These are phyloP conservation scores for Malassezia psittaci DNA, from an alignment of 1,284 basidiomycete genomes.

Conservation along the genomic window DNA sequence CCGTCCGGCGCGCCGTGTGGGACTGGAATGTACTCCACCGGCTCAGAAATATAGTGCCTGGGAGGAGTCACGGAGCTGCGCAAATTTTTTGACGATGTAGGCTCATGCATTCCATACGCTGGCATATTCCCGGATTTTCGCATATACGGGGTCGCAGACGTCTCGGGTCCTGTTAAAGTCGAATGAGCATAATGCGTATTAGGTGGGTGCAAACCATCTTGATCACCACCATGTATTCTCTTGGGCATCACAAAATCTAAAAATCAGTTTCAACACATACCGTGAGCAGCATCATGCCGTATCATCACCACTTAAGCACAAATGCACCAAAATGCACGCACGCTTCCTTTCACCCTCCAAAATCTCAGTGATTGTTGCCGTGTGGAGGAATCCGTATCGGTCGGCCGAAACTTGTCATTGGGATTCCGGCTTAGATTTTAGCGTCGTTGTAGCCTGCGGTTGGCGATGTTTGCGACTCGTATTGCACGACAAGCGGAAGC, in stretches of 20 bases:
- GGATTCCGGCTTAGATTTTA: too few species aligned
- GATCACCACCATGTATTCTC: too few species aligned
- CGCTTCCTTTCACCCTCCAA: too few species aligned
- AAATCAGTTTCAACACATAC: neutral
- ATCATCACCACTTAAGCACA: slow-evolving; percentile 2
- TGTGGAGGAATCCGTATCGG: too few species aligned
- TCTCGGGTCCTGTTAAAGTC: too few species aligned
- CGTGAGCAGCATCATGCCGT: slow-evolving; percentile 9
- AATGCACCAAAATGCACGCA: neutral
- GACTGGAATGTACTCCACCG: slow-evolving; percentile 7
- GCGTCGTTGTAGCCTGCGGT: neutral
- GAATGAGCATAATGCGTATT: too few species aligned
- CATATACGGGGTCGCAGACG: too few species aligned
- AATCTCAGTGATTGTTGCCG: too few species aligned
- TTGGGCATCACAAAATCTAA: too few species aligned
- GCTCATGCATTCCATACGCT: neutral
- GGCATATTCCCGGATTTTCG: too few species aligned
- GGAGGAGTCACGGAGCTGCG: neutral
- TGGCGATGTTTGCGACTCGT: slow-evolving; percentile 16
- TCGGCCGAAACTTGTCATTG: too few species aligned
- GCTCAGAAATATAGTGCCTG: slow-evolving; percentile 5
- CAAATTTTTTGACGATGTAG: neutral
- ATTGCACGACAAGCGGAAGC: slow-evolving; percentile 11
- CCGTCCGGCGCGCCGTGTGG: neutral
- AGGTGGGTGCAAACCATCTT: too few species aligned